These are phyloP conservation scores for Coelastrella sp. DNA, from an alignment of 139 green algal genomes.

Conservation along the genomic window DNA sequence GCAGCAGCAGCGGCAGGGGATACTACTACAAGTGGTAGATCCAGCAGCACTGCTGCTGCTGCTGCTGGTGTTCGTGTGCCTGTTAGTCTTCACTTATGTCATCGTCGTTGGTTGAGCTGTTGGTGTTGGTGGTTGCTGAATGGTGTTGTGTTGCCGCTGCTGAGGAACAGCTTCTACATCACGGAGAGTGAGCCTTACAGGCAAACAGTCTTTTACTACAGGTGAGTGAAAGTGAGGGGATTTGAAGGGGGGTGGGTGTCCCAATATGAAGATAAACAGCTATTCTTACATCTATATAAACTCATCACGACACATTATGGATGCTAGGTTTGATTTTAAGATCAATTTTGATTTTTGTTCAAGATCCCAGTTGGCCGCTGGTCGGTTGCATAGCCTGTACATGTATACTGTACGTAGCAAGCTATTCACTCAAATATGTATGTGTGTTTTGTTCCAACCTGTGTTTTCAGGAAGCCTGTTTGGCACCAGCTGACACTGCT, in stretches of 20 bases:
- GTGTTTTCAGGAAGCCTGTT: slow-evolving; percentile 78
- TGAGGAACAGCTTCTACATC: slow-evolving; percentile 90
- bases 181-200: slow-evolving; percentile 89
- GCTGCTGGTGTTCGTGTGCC: not conserved
- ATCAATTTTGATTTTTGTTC: too few species aligned
- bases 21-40: not conserved
- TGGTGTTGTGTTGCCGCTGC: slow-evolving; percentile 79
- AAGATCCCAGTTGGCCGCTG: too few species aligned
- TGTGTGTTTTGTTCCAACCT: too few species aligned
- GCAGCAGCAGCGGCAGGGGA: slow-evolving; percentile 33
- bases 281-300: too few species aligned
- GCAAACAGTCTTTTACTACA: slow-evolving; percentile 87
- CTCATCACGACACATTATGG: too few species aligned
- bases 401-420: not conserved
- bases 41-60: not conserved
- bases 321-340: too few species aligned
- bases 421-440: not conserved
- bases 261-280: not conserved
- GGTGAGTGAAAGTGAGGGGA: slow-evolving; percentile 24
- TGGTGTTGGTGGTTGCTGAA: slow-evolving; percentile 87
- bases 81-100: slow-evolving; percentile 4
- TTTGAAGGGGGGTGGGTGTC: not conserved
- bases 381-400: not conserved
- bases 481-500: slow-evolving; percentile 69
- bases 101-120: slow-evolving; percentile 54